Conservation (phyloP, 257 asterid species). For the Perilla frutescens region DNA sequence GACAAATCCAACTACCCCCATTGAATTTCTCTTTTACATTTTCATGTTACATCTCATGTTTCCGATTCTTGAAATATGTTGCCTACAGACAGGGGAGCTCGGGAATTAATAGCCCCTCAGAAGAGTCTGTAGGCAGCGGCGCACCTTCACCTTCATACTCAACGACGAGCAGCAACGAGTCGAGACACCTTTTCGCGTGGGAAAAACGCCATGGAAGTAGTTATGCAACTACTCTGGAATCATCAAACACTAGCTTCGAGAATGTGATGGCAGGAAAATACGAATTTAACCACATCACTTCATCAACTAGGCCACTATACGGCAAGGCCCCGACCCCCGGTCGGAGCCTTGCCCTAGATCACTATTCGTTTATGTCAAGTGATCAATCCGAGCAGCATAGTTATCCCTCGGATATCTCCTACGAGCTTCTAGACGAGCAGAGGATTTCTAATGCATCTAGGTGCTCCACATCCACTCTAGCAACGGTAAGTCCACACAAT, state of each 20-base stretch:
- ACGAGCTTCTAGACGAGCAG: constrained; percentile 41
- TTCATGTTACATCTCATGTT: constrained; percentile 8
- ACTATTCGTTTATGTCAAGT: constrained; percentile 32
- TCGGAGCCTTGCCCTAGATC: neutral
- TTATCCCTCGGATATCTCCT: constrained; percentile 44
- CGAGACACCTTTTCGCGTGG: constrained; percentile 28
- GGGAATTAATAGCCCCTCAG: constrained; percentile 7
- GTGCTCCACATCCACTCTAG: constrained; percentile 40
- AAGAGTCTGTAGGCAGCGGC: constrained; percentile 29
- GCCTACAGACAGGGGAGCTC: constrained; percentile 47
- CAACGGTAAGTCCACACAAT: constrained; percentile 37
- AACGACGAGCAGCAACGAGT: constrained; percentile 23
- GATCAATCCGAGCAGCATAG: constrained; percentile 41
- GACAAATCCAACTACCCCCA: neutral
- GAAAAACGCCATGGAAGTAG: constrained; percentile 32
- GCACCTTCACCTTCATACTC: constrained; percentile 40
- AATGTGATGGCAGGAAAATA: no score
- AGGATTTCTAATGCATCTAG: constrained; percentile 37
- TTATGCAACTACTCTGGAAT: constrained; percentile 34
- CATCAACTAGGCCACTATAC: neutral
- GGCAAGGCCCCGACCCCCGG: no score
- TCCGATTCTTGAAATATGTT: neutral
- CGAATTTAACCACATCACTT: neutral
- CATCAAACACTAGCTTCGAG: constrained; percentile 40
- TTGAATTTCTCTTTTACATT: neutral